Base-by-base conservation (phyloP, 2,329 filamentous ascomycete genomes). In the Pyrenochaeta sp. region DNA sequence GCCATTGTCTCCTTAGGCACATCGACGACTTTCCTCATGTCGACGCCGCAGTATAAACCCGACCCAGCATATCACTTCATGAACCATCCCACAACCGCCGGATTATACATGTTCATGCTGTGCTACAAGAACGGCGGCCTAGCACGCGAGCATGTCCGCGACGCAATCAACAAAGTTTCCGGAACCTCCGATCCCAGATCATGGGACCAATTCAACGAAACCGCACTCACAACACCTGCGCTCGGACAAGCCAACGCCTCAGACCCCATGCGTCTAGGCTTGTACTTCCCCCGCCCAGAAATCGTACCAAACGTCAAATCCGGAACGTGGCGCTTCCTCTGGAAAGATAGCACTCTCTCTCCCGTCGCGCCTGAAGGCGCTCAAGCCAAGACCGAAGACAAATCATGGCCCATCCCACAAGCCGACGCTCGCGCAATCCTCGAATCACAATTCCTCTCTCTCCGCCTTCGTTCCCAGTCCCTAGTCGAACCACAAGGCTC, bases 21-120 rank as follows among this genome's bases (percentile, higher is more conserved):
- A 0, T 96, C 91, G 30, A 97, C 94, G 1, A 99, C 95, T 3
- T 97, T 98, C 83, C 87, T 99, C 59, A 98, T 98, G 94, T 93
- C 91, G 72, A 98, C 95, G 4, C 89, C 92, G n/a, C 85, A 87
- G 69, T 98, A 97, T 84, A 90, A 90, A 76, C 92, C 95, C 2
- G 90, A 97, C 73, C 91, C 92, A 2, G 87, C 91, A 6, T 97
- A 97, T 73, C 95, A 99, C 82, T 97, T 98, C 84, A 96, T 98
- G 86, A 97, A 97, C 82, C 93, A 98, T 78, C 95, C 95, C 1
- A 95, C 93, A 44, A 96, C 92, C 0, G 82, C 89, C 0, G 92
- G 91, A 1, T 86, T 97, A 59, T 97, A 96, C 85, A 98, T 99
- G 95, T 98, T 99, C 80, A 99, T 99, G 95, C 88, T 99, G 36